Conservation (phyloP, 805 yeast species). For the Torulaspora quercuum region DNA sequence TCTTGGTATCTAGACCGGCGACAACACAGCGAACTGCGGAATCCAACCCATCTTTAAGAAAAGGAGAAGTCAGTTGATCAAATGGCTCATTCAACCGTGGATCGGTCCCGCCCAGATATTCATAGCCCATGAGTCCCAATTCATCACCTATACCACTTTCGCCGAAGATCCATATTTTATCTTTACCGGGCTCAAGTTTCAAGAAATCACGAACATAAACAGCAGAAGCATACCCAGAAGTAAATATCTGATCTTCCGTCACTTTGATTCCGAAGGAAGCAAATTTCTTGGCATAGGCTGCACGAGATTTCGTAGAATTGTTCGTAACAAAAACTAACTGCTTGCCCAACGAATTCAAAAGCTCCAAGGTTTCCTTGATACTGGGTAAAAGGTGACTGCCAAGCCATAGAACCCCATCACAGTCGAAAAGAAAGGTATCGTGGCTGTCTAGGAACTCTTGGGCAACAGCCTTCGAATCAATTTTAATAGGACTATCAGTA, state of each 20-base stretch:
- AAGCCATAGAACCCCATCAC: slow-evolving; percentile 96
- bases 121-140: slow-evolving; percentile 67
- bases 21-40: slow-evolving; percentile 80
- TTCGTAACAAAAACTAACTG: slow-evolving; percentile 87
- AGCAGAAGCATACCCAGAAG: slow-evolving; percentile 89
- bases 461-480: slow-evolving; percentile 47
- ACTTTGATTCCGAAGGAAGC: slow-evolving; percentile 47
- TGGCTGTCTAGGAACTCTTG: slow-evolving; percentile 55
- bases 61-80: slow-evolving; percentile 52
- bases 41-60: slow-evolving; percentile 52
- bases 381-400: slow-evolving; percentile 79
- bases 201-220: slow-evolving; percentile 75
- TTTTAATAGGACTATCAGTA: slow-evolving; percentile 42
- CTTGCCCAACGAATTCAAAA: slow-evolving; percentile 55
- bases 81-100: slow-evolving; percentile 53
- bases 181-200: slow-evolving; percentile 63
- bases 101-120: slow-evolving; percentile 80
- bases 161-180: slow-evolving; percentile 85
- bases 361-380: slow-evolving; percentile 67
- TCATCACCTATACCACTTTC: slow-evolving; percentile 84
- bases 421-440: slow-evolving; percentile 89
- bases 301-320: slow-evolving; percentile 88
- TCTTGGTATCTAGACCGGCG: slow-evolving; percentile 73
- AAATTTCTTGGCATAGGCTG: slow-evolving; percentile 73
- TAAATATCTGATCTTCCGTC: slow-evolving; percentile 71